A percentile compares a stretch with the other conserved stretches of the same genome.
Evolutionary conservation across 768 basidiomycete genomes (phyloP).

Genomic region (Amanita jacksonii): DNA sequence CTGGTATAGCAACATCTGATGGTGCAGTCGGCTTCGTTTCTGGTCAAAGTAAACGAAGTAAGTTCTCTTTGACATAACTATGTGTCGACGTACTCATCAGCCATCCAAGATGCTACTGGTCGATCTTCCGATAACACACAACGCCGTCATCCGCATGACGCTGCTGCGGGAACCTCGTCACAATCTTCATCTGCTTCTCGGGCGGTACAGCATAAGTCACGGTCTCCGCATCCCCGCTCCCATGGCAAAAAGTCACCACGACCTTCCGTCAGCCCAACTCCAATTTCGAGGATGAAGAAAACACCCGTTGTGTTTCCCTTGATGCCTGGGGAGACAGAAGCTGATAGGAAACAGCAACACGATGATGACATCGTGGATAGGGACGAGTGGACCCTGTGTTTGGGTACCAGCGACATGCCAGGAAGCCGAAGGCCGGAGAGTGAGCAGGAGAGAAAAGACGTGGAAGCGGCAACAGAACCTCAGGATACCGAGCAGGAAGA

Average conservation of each 20-base stretch:
- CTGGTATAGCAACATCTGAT: neutral
- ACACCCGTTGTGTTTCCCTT: slow-evolving; percentile 5
- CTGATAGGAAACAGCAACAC: neutral
- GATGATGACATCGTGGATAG: neutral
- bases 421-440: neutral
- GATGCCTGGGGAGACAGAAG: slow-evolving; percentile 6
- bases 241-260: neutral
- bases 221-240: neutral
- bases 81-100: neutral
- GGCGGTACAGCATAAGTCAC: neutral
- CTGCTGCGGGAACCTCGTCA: too few relatives aligned
- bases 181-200: too few relatives aligned
- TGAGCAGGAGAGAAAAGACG: neutral
- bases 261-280: slow-evolving; percentile 1
- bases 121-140: neutral
- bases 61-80: neutral
- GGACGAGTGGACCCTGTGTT: slow-evolving; percentile 8
- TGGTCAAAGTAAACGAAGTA: neutral
- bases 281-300: slow-evolving; percentile 7
- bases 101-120: neutral
- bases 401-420: neutral
- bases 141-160: neutral
- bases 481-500: neutral
- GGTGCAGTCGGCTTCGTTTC: neutral
- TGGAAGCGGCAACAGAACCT: neutral